A percentile compares a stretch with the other conserved stretches of the same genome.
phyloP scores from a whole-genome alignment of 345 rosid genomes.

The Citrus medica region DNA sequence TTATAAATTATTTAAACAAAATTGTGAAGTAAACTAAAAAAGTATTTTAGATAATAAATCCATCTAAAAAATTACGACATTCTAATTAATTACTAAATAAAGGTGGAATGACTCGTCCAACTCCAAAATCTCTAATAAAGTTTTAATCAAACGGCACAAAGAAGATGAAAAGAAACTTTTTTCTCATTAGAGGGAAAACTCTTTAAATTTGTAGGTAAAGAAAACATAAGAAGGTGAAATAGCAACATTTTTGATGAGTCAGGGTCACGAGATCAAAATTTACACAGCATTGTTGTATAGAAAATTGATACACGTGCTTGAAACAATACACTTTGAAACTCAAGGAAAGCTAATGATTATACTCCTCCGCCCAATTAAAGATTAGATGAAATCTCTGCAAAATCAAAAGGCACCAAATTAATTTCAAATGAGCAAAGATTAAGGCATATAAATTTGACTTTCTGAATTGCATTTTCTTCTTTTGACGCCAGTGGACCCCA shows the following conservation, averaged over 20 bases:
- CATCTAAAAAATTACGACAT: too few relatives aligned
- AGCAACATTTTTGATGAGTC: not conserved
- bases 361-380: slow-evolving; percentile 1
- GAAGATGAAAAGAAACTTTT: too few relatives aligned
- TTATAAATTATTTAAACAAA: too few relatives aligned
- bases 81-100: too few relatives aligned
- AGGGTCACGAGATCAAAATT: not conserved
- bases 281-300: not conserved
- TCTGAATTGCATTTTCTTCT: slow-evolving; percentile 14
- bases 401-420: slow-evolving; percentile 5
- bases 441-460: slow-evolving; percentile 28
- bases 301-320: slow-evolving; percentile 17
- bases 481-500: slow-evolving; percentile 33
- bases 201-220: too few relatives aligned
- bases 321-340: slow-evolving; percentile 7
- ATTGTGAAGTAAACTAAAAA: too few relatives aligned
- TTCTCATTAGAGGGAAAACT: too few relatives aligned
- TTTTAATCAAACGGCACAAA: too few relatives aligned
- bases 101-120: too few relatives aligned
- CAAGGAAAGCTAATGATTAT: not conserved
- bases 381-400: slow-evolving; percentile 10
- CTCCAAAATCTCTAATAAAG: too few relatives aligned
- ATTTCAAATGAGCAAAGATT: slow-evolving; percentile 16
- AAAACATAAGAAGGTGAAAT: not conserved
- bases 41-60: too few relatives aligned